A percentile compares a stretch with the other conserved stretches of the same genome.
Evolutionary conservation across 495 filamentous ascomycete genomes (phyloP).

Genomic region (Lentithecium fluviatile): DNA sequence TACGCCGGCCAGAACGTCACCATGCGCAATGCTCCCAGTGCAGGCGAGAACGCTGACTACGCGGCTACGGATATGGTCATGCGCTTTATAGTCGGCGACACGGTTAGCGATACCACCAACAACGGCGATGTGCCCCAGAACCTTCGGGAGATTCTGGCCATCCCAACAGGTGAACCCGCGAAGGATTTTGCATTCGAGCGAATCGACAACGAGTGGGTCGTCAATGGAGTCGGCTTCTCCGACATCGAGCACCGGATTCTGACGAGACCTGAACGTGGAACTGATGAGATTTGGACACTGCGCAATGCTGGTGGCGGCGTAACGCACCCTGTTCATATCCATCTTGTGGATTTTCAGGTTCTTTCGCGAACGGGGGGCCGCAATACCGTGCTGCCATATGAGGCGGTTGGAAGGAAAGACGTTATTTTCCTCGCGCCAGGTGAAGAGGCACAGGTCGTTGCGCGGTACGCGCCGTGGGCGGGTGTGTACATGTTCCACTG

Average conservation of each 20-base stretch:
- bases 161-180: slow-evolving; percentile 34
- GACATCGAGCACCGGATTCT: slow-evolving; percentile 54
- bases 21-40: slow-evolving; percentile 46
- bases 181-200: slow-evolving; percentile 51
- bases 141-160: slow-evolving; percentile 39
- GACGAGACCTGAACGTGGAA: slow-evolving; percentile 49
- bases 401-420: slow-evolving; percentile 53
- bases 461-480: slow-evolving; percentile 54
- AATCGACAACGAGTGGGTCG: slow-evolving; percentile 46
- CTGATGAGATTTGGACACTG: slow-evolving; percentile 53
- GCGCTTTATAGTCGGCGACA: slow-evolving; percentile 52
- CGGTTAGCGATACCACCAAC: slow-evolving; percentile 41
- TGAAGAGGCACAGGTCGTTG: slow-evolving; percentile 53
- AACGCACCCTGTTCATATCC: slow-evolving; percentile 51
- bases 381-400: slow-evolving; percentile 48
- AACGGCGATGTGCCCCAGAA: slow-evolving; percentile 42
- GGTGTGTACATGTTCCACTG: slow-evolving; percentile 49
- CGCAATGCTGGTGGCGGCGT: slow-evolving; percentile 13
- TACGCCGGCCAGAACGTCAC: slow-evolving; percentile 52
- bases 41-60: slow-evolving; percentile 50
- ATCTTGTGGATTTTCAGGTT: slow-evolving; percentile 59
- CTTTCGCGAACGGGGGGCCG: slow-evolving; percentile 47
- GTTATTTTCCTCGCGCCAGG: slow-evolving; percentile 50
- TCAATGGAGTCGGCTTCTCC: slow-evolving; percentile 53
- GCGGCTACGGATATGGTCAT: slow-evolving; percentile 53